Evolutionary conservation across 768 basidiomycete species (phyloP), one percentile per base, ranked within the genome.

Genomic region (Mycena albidolilacea): DNA sequence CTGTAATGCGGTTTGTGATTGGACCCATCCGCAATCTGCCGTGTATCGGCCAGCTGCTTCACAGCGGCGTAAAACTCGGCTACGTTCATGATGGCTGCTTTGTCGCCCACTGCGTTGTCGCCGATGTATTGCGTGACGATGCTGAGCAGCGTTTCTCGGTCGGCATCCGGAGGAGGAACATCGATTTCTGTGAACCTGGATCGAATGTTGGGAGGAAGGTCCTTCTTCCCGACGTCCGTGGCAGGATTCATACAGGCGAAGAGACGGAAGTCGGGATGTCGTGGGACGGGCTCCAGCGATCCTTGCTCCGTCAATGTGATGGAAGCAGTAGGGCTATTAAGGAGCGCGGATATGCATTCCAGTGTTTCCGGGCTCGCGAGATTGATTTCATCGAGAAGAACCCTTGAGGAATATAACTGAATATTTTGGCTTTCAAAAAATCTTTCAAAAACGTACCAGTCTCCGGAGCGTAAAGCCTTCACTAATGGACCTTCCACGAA

Each of bases 171-270:
- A 4, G 97, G 89, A n/a, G 94, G 91, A 0, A 98, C 97, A 79
- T 97, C 96, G 66, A 99, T 90, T 81, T 99, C 98, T 0, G 97
- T 98, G 84, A 99, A 99, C 39, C 94, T 91, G 11, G 93, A 90
- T 44, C 97, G 92, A 61, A 99, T 94, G 77, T 93, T 93, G 6
- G 95, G 92, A 19, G 96, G 95, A 0, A 99, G 91, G 78, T 99
- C 97, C 78, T 97, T 98, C 85, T 99, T 99, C 43, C 98, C 98
- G 15, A 98, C 94, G 77, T 99, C 98, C 5, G 97, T 99, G 0
- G 98, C 98, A 6, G 98, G 98, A 79, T 99, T 99, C 98, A 99
- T 99, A 81, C 98, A 99, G 5, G 97, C 97, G 78, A 99, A 99
- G 6, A 99, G 87, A 21, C 97, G 94, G 85, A 99, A 99, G 77